Evolutionary conservation across 2,329 filamentous ascomycete genomes (phyloP), one percentile per base, ranked within the genome.

Genomic region (Fusarium sp.): DNA sequence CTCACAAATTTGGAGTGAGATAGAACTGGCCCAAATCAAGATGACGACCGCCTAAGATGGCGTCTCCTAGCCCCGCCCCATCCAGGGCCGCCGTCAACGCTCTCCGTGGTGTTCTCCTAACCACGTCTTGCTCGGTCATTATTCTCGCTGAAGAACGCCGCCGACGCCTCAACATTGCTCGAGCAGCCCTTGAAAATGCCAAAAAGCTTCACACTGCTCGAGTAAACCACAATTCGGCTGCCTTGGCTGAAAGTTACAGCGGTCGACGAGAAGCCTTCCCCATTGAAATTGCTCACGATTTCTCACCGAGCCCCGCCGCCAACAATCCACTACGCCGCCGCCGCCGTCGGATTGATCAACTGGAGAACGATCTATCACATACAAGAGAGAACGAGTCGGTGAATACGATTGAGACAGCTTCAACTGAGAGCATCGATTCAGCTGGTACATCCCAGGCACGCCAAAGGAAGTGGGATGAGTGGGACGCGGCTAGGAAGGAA

Each of bases 71-170:
- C 53, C 80, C 80, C 55, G 79, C 83, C 52, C 83, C 82, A 43
- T 85, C 84, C 33, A 82, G 82, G 73, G 80, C 81, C 56, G 82
- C 80, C 55, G 77, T 86, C 62, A 80, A 82, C 71, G 80, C 82
- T 55, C 80, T 86, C 32, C 82, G 82, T 58, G 80, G 82, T 61
- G 77, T 85, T 55, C 78, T 84, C 51, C 72, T 86, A 14, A 84
- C 83, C 46, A 85, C 83, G 3, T 84, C 83, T 9, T 86, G 82
- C 68, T 85, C 83, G 37, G 77, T 86, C 51, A 78, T 80, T 45
- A 70, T 84, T 23, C 74, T 86, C 51, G 77, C 84, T 53, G 83
- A 86, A 71, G 84, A 86, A 71, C 82, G 82, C 43, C 79, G 83
- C 56, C 81, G 82, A 53, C 80, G 82, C 23, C 80, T 85, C 58